Conservation (phyloP, 1,284 basidiomycete species). For the Ustilago sp. region DNA sequence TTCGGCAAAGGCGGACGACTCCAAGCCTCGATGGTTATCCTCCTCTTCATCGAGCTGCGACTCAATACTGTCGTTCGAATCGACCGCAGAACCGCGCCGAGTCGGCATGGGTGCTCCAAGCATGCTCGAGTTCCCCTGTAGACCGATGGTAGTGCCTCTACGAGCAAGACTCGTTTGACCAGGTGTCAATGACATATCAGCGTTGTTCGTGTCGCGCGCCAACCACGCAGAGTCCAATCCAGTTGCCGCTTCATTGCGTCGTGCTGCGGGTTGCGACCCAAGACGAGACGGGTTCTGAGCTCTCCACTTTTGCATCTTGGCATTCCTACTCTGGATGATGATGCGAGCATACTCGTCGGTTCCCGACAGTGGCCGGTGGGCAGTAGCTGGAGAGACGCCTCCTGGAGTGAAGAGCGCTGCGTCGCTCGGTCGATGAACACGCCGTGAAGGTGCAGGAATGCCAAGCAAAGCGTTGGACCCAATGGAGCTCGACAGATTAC, state of each 20-base stretch:
- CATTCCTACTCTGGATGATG: constrained; percentile 73
- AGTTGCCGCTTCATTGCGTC: constrained; percentile 13
- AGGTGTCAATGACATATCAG: constrained; percentile 12
- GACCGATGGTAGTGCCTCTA: constrained; percentile 49
- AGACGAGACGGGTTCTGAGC: constrained; percentile 43
- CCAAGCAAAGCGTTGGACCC: constrained; percentile 41
- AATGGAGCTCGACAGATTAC: constrained; percentile 40
- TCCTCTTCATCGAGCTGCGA: constrained; percentile 53
- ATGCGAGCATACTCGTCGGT: constrained; percentile 74
- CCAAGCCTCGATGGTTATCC: constrained; percentile 27
- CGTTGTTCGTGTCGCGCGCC: constrained; percentile 9
- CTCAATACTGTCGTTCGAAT: constrained; percentile 51
- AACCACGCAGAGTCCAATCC: constrained; percentile 11
- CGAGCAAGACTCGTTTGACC: constrained; percentile 40
- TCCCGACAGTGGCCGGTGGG: constrained; percentile 46
- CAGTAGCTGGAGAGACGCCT: constrained; percentile 21
- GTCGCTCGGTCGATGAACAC: constrained; percentile 34
- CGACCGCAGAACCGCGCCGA: constrained; percentile 40
- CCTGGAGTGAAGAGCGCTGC: constrained; percentile 38
- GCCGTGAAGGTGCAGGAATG: constrained; percentile 27
- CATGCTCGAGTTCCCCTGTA: constrained; percentile 23
- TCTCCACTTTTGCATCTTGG: constrained; percentile 74
- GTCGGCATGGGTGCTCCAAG: constrained; percentile 26
- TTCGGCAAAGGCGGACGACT: constrained; percentile 62
- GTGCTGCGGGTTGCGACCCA: constrained; percentile 7